Conservation (phyloP, 108 stramenopile genomes). For the Nannochloropsis gaditana region DNA sequence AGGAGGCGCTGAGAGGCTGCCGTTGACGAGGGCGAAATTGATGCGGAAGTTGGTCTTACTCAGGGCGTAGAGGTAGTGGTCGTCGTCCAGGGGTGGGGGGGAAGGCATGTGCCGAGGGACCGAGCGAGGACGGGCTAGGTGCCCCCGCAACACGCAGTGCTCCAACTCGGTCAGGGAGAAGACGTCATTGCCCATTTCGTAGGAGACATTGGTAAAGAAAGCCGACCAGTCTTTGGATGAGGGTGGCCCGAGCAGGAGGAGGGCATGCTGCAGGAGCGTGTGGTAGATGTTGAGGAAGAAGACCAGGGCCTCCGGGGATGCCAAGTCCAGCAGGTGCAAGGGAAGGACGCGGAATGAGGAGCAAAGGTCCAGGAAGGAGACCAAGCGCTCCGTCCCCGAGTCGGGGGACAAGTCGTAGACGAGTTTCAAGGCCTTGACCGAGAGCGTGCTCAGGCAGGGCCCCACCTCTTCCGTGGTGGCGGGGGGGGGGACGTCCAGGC, state of each 20-base stretch:
- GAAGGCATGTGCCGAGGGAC: conserved; percentile 19
- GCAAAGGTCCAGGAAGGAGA: conserved; percentile 73
- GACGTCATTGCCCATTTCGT: conserved; percentile 85
- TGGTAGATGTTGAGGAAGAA: conserved; percentile 88
- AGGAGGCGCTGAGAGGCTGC: conserved; percentile 38
- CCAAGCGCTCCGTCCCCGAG: conserved; percentile 61
- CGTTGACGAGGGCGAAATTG: conserved; percentile 60
- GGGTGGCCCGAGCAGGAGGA: conserved; percentile 60
- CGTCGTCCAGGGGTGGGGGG: conserved; percentile 62
- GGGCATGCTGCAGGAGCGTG: conserved; percentile 76
- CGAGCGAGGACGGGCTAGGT: conserved; percentile 57
- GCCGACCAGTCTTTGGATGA: conserved; percentile 42
- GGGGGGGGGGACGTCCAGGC: conserved; percentile 39
- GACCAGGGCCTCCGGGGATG: conserved; percentile 64
- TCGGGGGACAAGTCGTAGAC: conserved; percentile 70
- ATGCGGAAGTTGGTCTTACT: conserved; percentile 61
- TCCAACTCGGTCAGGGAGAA: conserved; percentile 90
- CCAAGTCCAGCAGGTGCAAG: conserved; percentile 63
- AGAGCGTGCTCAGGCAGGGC: conserved; percentile 42
- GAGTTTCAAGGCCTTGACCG: conserved; percentile 65
- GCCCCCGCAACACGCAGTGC: conserved; percentile 75
- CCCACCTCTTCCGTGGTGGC: conserved; percentile 16
- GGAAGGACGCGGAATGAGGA: conserved; percentile 64
- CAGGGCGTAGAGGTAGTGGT: conserved; percentile 66
- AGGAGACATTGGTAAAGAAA: conserved; percentile 59